phyloP scores from a whole-genome alignment of 148 eudicot genomes.

The Chenopodium suecicum region DNA sequence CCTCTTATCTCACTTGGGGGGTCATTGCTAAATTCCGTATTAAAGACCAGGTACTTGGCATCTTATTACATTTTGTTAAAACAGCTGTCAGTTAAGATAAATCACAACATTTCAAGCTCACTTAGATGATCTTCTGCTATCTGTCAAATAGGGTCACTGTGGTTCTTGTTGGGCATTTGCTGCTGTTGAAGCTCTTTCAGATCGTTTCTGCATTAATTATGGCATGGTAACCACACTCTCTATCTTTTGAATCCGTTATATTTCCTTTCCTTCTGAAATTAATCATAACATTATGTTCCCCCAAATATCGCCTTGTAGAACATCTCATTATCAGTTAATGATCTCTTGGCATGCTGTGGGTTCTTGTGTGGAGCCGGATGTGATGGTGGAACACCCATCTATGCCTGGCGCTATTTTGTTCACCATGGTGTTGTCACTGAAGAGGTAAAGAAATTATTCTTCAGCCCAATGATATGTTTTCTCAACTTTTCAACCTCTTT shows the following conservation, averaged over 20 bases:
- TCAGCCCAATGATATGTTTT: neutral
- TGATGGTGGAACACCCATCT: slow-evolving; percentile 82
- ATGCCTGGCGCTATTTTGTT: slow-evolving; percentile 79
- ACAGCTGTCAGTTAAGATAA: neutral
- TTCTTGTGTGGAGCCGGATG: slow-evolving; percentile 88
- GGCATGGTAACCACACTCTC: slow-evolving; percentile 42
- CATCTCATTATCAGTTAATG: slow-evolving; percentile 75
- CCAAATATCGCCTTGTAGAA: slow-evolving; percentile 44
- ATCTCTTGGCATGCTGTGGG: slow-evolving; percentile 93
- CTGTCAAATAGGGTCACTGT: slow-evolving; percentile 73
- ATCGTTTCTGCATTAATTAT: slow-evolving; percentile 82
- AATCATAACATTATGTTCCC: neutral
- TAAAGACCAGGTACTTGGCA: slow-evolving; percentile 25
- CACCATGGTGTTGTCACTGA: slow-evolving; percentile 81
- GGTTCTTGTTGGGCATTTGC: slow-evolving; percentile 99
- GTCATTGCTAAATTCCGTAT: neutral
- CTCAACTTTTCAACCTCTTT: neutral
- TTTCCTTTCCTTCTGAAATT: neutral
- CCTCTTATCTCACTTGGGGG: neutral
- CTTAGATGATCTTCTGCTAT: slow-evolving; percentile 17
- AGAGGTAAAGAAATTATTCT: slow-evolving; percentile 43
- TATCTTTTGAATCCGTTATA: neutral
- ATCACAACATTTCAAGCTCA: neutral
- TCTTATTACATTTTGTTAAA: neutral
- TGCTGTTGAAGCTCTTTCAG: slow-evolving; percentile 87